Percentiles rank a stretch among this genome's conserved stretches.
These are phyloP conservation scores for Syzygium syzygioides DNA, from an alignment of 441 rosid genomes.

Conservation along the genomic window DNA sequence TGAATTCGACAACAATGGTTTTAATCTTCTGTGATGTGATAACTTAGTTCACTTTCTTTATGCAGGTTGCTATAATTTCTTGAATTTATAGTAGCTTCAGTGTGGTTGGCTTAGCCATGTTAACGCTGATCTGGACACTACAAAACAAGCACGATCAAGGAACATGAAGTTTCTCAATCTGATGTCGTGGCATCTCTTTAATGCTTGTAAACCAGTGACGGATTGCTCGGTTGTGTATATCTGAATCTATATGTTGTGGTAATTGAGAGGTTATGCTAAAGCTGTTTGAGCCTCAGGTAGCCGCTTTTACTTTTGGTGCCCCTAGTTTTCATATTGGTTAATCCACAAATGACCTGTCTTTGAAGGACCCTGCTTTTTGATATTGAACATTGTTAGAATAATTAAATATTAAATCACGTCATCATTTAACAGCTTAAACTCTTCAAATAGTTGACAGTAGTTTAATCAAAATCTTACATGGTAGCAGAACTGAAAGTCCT, in stretches of 20 bases:
- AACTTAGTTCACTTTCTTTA: background rate
- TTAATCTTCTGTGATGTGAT: background rate
- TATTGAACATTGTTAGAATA: background rate
- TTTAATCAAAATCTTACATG: no score
- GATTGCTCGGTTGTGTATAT: background rate
- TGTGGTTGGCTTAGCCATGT: background rate
- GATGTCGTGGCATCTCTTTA: background rate
- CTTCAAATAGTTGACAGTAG: no score
- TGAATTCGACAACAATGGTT: background rate
- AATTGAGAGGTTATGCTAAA: background rate
- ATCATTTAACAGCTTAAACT: no score
- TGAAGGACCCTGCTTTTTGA: background rate
- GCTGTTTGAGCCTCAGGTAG: background rate
- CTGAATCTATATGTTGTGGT: background rate
- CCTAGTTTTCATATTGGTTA: background rate
- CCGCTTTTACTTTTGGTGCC: background rate
- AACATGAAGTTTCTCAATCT: background rate
- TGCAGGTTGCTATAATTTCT: background rate
- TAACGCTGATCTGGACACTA: background rate
- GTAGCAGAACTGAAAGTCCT: no score
- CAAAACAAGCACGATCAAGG: background rate
- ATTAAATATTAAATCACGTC: no score
- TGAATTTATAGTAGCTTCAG: background rate
- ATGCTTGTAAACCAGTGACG: background rate
- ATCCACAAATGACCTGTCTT: background rate